These are phyloP conservation scores for Scutellaria galericulata DNA, from an alignment of 257 asterid species.

Conservation along the genomic window DNA sequence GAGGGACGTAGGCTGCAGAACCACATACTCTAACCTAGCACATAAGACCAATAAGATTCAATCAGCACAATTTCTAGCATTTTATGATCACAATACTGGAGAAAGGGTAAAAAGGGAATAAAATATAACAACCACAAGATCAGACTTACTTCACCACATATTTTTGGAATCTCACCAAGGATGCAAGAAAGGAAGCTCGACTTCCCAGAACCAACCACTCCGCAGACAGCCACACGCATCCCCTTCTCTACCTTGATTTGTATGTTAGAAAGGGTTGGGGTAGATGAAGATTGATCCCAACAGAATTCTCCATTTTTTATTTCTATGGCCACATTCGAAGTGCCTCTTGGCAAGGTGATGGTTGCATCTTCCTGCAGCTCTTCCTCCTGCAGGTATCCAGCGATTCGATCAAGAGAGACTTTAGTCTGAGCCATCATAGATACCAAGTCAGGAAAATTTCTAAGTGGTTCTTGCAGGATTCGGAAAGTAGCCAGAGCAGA, in stretches of 20 bases:
- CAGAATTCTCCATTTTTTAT: conserved; percentile 50
- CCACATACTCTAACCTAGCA: conserved; percentile 87
- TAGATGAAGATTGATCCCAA: conserved; percentile 49
- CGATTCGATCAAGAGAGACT: conserved; percentile 59
- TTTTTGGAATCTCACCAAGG: conserved; percentile 61
- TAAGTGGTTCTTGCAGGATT: conserved; percentile 60
- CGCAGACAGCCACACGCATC: conserved; percentile 63
- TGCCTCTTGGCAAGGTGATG: conserved; percentile 42
- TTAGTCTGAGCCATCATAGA: conserved; percentile 62
- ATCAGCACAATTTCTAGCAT: conserved; percentile 9
- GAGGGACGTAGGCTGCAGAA: conserved; percentile 90
- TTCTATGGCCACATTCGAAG: conserved; percentile 52
- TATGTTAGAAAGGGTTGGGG: conserved; percentile 43
- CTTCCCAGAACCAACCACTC: conserved; percentile 66
- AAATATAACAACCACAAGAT: conserved; percentile 13
- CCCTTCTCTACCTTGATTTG: conserved; percentile 50
- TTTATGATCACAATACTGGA: conserved; percentile 16
- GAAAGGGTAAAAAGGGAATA: background rate
- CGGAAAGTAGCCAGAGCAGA: conserved; percentile 63
- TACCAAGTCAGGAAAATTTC: conserved; percentile 58
- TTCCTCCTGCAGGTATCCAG: conserved; percentile 52
- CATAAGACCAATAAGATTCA: conserved; percentile 34
- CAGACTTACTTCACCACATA: conserved; percentile 53
- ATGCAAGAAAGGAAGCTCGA: conserved; percentile 62
- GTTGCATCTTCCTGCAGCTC: conserved; percentile 58